Evolutionary conservation across 441 rosid species (phyloP), one percentile per base, ranked within the genome.

Genomic region (Sinapis alba): DNA sequence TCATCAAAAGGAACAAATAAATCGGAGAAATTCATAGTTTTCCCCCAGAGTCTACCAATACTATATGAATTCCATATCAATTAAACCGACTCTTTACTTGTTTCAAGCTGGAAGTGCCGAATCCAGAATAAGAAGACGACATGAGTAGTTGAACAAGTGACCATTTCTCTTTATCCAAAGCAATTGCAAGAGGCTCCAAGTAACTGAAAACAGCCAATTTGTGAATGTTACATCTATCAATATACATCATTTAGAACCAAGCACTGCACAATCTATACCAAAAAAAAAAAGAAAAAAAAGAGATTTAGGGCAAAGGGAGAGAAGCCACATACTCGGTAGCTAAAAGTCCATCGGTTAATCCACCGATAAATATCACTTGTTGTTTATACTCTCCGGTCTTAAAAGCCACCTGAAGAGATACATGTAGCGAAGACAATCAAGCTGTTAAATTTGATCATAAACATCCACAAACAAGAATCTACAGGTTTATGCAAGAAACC

Each of bases 121-220:
- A 95, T 82, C 99, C 97, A 80, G 77, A 72, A 73, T 93, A 95
- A 2, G 99, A 95, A 62, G 98, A 93, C 13, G 98, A 88, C 90
- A 95, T 82, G 20, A 90, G 86, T 19, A 93, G 71, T 62, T 95
- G 98, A 79, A 95, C 98, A 80, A 95, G 92, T 18, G 99, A 93
- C 95, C 99, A 91, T 81, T 90, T 89, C 83, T 91, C 99, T 65
- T 81, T 88, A 79, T 91, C 98, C 88, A 93, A 83, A 80, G 98
- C 97, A 78, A 86, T 79, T 19, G 98, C 95, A 69, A 95, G 91
- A 80, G 99, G 95, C 72, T 93, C 96, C 85, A 93, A 88, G 86
- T 91, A 95, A 61, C 98, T 95, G 83, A 73, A 24, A 53, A 20
- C 20, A 18, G 23, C 23, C 5, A 50, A 53, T 53, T 0, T 19